Base-by-base conservation (phyloP, 176 grass and related monocot genomes). In the Triticum turgidum region DNA sequence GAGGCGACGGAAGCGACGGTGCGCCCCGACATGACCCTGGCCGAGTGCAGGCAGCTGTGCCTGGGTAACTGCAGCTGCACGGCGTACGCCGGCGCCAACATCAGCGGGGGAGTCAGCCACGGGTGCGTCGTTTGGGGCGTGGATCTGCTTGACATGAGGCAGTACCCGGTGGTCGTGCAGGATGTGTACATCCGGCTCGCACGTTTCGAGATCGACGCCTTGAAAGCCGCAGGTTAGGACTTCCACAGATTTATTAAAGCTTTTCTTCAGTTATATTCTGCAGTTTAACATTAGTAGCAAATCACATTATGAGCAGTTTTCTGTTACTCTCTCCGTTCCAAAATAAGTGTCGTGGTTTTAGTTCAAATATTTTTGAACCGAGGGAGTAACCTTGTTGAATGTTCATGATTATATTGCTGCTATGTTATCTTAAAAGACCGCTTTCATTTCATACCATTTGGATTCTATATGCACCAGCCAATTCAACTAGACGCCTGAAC, bases 131-230 rank as follows among this genome's bases (percentile, higher is more conserved):
- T 82, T 29, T 93, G 88, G 91, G 73, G 47, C 54, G 85, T 81
- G 30, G 91, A 90, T 33, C 88, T 93, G 78, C 3, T 93, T 22
- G 91, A 93, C 78, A 85, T 93, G 78, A 78, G 88, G 80, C 20
- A 14, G 27, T 90, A 76, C 45, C 0, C 78, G 66, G 66, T 69
- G 32, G 66, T 69, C 32, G 66, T 69, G 29, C 66, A 69, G 15
- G 66, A 69, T 18, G 32, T 69, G 7, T 69, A 69, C 18, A 21
- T 69, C 66, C 66, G 66, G 7, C 66, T 37, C 32, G 32, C 32
- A 7, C 66, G 34, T 17, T 69, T 32, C 3, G 32, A 69, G 66
- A 18, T 69, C 3, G 66, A 69, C 34, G 66, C 66, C 66, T 37
- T 69, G 66, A 67, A 6, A 4, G 6, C 15, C 6, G 30, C 1